Evolutionary conservation across 1,139 yeast genomes (phyloP), one percentile per base, ranked within the genome.

Genomic region (Hemisphaericaspora lyxosophila): DNA sequence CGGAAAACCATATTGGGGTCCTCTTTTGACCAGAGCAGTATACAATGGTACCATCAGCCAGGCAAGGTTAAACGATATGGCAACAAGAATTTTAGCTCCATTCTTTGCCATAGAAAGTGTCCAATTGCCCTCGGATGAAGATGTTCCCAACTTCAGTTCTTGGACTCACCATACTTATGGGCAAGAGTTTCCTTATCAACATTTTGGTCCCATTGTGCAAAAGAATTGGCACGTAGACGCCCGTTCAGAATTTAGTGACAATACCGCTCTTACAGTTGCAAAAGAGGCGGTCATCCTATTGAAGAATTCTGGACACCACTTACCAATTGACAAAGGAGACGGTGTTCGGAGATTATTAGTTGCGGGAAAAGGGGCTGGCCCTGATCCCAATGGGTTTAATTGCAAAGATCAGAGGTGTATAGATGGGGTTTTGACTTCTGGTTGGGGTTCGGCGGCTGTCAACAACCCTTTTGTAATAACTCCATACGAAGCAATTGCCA

Each of bases 1-100:
- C 13, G 83, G 82, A 2, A 68, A 73, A 45, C 73, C 82, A 0
- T 71, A 65, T 43, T 78, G 80, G 79, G 85, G 85, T 1, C 75
- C 80, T 1, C 59, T 75, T 28, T 60, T 80, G 42, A 78, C 85
- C 0, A 57, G 73, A 39, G 74, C 82, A 1, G 69, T 79, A 7
- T 73, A 73, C 53, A 80, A 80, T 53, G 73, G 72, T 23, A 75
- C 85, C 0, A 56, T 80, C 7, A 75, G 82, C 1, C 78, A 75
- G 45, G 64, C 68, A 42, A 62, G 85, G 44, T 60, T 80, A 26
- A 74, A 78, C 53, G 85, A 80, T 51, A 80, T 80, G 86, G 84
- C 68, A 0, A 69, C 73, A 7, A 59, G 85, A 44, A 74, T 80
- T 25, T 56, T 80, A 47, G 82, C 82, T 0, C 75, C 85, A 0